Percentiles rank a stretch among this genome's conserved stretches.
These are phyloP conservation scores for Spongispora temasekensis DNA, from an alignment of 1,284 basidiomycete species.

Conservation along the genomic window DNA sequence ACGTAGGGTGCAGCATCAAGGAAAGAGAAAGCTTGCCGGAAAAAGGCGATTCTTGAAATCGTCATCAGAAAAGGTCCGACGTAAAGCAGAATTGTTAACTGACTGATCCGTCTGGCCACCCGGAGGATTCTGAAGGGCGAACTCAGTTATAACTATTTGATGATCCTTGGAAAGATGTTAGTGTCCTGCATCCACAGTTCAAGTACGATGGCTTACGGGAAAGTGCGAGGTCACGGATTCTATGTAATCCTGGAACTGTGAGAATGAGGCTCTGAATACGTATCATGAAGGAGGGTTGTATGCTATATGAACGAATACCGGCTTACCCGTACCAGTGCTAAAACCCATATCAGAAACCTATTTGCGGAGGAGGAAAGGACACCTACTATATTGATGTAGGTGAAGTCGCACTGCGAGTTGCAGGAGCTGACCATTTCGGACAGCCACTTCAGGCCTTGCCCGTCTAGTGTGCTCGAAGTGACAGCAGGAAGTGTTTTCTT, in stretches of 20 bases:
- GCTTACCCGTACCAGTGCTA: constrained; percentile 39
- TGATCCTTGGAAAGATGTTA: constrained; percentile 17
- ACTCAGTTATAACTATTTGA: constrained; percentile 31
- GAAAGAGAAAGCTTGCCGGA: constrained; percentile 34
- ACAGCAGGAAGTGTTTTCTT: constrained; percentile 40
- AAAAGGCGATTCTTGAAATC: constrained; percentile 32
- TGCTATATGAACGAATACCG: not conserved
- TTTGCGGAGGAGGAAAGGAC: not conserved
- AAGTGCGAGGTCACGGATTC: constrained; percentile 31
- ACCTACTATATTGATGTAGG: constrained; percentile 35
- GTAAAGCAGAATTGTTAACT: constrained; percentile 6
- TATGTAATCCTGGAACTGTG: constrained; percentile 31
- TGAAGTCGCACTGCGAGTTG: constrained; percentile 31
- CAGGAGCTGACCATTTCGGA: constrained; percentile 36
- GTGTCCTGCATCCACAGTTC: not conserved
- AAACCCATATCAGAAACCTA: not conserved
- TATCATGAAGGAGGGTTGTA: not conserved
- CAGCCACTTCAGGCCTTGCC: constrained; percentile 38
- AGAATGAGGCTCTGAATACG: constrained; percentile 22
- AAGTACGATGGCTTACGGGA: constrained; percentile 21
- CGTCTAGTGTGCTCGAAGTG: constrained; percentile 28
- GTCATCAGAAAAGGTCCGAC: constrained; percentile 2
- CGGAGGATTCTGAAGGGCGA: constrained; percentile 34
- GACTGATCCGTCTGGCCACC: constrained; percentile 38
- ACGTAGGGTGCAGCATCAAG: constrained; percentile 35